phyloP scores from a whole-genome alignment of 2,329 filamentous ascomycete species.

The Reticulascus tulasneorum region DNA sequence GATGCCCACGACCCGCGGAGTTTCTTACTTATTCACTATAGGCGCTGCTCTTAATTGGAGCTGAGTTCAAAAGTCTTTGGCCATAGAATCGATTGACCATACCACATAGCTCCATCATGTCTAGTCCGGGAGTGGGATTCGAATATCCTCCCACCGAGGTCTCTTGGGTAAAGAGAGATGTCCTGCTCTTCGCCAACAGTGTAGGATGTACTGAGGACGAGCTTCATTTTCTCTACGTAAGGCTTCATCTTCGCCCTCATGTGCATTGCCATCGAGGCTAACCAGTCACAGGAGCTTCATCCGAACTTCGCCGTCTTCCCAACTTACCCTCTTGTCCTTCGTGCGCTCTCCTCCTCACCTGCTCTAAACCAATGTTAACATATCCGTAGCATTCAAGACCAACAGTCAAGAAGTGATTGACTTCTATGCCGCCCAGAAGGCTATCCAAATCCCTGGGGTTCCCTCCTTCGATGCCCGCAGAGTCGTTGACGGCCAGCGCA shows the following conservation, averaged over 20 bases:
- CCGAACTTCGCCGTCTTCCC: constrained; percentile 85
- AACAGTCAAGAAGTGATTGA: constrained; percentile 73
- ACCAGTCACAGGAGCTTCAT: constrained; percentile 66
- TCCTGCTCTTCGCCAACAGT: constrained; percentile 83
- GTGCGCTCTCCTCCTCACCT: constrained; percentile 38
- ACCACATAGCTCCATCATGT: constrained; percentile 7
- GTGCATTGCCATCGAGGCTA: neutral
- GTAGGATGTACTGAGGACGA: constrained; percentile 84
- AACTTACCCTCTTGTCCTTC: constrained; percentile 78
- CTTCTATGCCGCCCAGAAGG: constrained; percentile 71
- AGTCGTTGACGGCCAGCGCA: constrained; percentile 80
- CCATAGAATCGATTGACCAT: neutral
- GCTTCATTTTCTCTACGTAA: constrained; percentile 87
- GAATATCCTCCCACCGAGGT: constrained; percentile 74
- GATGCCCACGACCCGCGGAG: too few species aligned
- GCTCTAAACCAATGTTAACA: constrained; percentile 4
- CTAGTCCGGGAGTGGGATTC: constrained; percentile 62
- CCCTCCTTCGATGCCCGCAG: constrained; percentile 71
- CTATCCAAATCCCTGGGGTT: constrained; percentile 66
- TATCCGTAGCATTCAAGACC: constrained; percentile 65
- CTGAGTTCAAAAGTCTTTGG: neutral
- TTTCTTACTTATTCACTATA: too few species aligned
- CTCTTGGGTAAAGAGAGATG: constrained; percentile 83
- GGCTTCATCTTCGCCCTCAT: constrained; percentile 21
- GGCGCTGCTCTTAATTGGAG: too few species aligned